Percentiles rank a stretch among this genome's conserved stretches.
phyloP scores from a whole-genome alignment of 345 rosid genomes.

The Eucalyptus pumila region DNA sequence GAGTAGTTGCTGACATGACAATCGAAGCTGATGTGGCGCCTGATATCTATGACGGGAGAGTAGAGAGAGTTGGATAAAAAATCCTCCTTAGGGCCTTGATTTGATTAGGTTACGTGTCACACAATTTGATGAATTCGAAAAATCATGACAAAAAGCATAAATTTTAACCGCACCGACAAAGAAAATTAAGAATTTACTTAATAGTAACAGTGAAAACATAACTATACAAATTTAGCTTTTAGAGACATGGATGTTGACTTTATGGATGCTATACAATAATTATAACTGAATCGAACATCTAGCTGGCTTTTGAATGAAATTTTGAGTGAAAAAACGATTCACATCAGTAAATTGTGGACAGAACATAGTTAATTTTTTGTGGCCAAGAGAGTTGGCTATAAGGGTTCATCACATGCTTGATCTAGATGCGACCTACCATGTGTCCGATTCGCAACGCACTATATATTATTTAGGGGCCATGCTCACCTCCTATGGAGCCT shows the following conservation, averaged over 20 bases:
- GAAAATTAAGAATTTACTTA: background rate
- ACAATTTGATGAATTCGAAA: background rate
- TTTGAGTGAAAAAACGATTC: no score
- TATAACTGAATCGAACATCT: background rate
- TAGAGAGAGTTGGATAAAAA: background rate
- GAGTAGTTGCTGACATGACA: background rate
- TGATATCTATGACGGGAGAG: background rate
- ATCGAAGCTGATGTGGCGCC: background rate
- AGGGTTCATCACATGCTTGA: background rate
- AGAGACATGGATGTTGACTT: background rate
- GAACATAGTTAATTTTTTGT: background rate
- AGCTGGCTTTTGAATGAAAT: background rate
- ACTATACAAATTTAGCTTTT: background rate
- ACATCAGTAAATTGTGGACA: background rate
- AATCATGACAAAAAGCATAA: background rate
- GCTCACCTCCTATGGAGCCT: background rate
- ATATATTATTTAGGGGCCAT: background rate
- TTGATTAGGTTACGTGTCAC: background rate
- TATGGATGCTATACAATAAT: background rate
- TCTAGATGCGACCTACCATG: background rate
- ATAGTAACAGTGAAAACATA: background rate
- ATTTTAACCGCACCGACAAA: background rate
- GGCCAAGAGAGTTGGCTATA: background rate
- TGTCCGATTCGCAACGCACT: background rate
- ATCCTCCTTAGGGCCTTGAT: background rate